A percentile compares a stretch with the other conserved stretches of the same genome.
Evolutionary conservation across 495 filamentous ascomycete species (phyloP).

Genomic region (Talaromyces borbonicus): DNA sequence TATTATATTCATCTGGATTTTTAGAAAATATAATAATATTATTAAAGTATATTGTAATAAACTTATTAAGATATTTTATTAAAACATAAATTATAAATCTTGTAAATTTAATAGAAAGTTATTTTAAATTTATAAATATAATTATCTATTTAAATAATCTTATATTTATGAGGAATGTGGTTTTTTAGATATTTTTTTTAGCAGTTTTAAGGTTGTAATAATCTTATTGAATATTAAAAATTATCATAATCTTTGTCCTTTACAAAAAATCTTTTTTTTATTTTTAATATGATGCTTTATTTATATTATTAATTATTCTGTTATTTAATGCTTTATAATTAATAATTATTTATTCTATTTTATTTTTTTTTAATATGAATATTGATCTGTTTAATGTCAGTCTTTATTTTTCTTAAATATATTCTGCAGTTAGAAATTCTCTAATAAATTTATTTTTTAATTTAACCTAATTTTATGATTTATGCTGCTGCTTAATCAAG

Average conservation of each 20-base stretch:
- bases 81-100: slow-evolving; percentile 10
- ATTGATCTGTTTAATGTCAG: slow-evolving; percentile 10
- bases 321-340: slow-evolving; percentile 18
- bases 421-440: slow-evolving; percentile 10
- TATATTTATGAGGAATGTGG: slow-evolving; percentile 12
- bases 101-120: slow-evolving; percentile 11
- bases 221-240: slow-evolving; percentile 16
- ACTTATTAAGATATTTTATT: no score
- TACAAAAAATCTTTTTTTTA: slow-evolving; percentile 11
- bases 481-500: not conserved
- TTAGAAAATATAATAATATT: no score
- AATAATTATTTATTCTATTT: slow-evolving; percentile 13
- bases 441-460: slow-evolving; percentile 8
- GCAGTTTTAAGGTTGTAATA: slow-evolving; percentile 13
- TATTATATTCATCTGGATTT: no score
- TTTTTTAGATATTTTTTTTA: slow-evolving; percentile 13
- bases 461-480: not conserved
- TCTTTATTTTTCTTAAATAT: slow-evolving; percentile 11
- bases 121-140: slow-evolving; percentile 13
- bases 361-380: slow-evolving; percentile 21
- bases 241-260: slow-evolving; percentile 16
- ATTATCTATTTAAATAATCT: slow-evolving; percentile 12
- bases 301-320: slow-evolving; percentile 18
- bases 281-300: slow-evolving; percentile 16
- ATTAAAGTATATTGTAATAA: no score